Base-by-base conservation (phyloP, 345 rosid species). In the Jatropha curcas region DNA sequence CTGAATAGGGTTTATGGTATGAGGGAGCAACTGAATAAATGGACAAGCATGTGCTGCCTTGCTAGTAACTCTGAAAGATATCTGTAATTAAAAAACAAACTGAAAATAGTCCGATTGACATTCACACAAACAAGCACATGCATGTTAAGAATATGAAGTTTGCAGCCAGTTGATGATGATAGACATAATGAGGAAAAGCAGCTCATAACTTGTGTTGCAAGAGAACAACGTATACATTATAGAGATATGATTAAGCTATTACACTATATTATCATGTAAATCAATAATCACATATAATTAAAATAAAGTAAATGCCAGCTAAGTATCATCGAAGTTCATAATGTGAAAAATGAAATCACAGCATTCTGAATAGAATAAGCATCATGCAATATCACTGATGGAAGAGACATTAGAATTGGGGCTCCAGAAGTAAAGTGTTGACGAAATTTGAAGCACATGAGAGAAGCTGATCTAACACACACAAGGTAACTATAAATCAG, bases 41-140 rank as follows among this genome's bases (percentile, higher is more conserved):
- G 92, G 95, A 78, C 52, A 77, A 94, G 79, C 80, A 90, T 92
- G 74, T 79, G 84, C 60, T 89, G 90, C 87, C 90, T 97, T 24
- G 78, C 95, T 33, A 88, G 76, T 72, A 92, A 81, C 79, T 89
- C 97, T 0, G 87, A 78, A 30, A 94, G 87, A 84, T 94, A 94
- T 77, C 95, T 94, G 88, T 64, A 5, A 20, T 6, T 34, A 24
- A 68, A 74, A 75, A 46, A 34, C 30, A 22, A 46, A 68, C 72
- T 55, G 69, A 20, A 41, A 28, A 35, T 2, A 75, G 65, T 37
- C 34, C 34, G 57, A 37, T 17, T 17, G 16, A 62, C 14, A 46
- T 46, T 3, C 51, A 46, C 13, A 2, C 4, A 46, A 46, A 46
- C 51, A 46, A 48, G 7, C 53, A 19, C 4, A 4, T 48, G 5